Conservation (phyloP, 192 early-diverging fungal genomes). For the Coemansia brasiliensis region DNA sequence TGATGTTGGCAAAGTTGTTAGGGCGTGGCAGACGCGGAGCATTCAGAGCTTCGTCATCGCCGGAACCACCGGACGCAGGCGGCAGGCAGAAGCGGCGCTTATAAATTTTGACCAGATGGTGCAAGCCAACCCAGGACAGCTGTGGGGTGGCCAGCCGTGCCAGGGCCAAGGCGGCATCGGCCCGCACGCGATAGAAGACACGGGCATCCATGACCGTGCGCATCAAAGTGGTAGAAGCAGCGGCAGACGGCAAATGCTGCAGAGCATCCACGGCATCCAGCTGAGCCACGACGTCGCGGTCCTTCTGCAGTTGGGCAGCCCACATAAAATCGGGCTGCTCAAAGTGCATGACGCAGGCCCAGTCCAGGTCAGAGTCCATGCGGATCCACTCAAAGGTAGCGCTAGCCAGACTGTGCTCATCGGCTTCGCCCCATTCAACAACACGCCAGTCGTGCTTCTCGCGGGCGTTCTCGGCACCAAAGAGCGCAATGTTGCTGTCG, state of each 20-base stretch:
- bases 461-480: constrained; percentile 60
- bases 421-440: constrained; percentile 78
- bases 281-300: constrained; percentile 90
- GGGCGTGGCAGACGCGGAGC: constrained; percentile 67
- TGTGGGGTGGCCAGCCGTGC: constrained; percentile 59
- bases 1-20: constrained; percentile 85
- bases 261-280: constrained; percentile 79
- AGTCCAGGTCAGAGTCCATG: constrained; percentile 90
- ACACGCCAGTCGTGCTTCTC: constrained; percentile 72
- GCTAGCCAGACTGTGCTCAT: constrained; percentile 64
- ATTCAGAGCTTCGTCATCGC: constrained; percentile 13
- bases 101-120: constrained; percentile 74
- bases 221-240: constrained; percentile 74
- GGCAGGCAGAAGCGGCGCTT: constrained; percentile 72
- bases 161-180: constrained; percentile 74
- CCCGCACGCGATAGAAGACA: constrained; percentile 85
- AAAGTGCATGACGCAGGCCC: constrained; percentile 85
- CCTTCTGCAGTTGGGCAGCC: constrained; percentile 86
- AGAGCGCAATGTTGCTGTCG: constrained; percentile 52
- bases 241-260: constrained; percentile 59
- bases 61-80: constrained; percentile 11
- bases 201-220: constrained; percentile 74
- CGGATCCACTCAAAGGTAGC: constrained; percentile 94
- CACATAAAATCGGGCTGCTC: constrained; percentile 95
- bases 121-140: constrained; percentile 66